Percentiles rank a stretch among this genome's conserved stretches.
These are phyloP conservation scores for Erodium maritimum DNA, from an alignment of 345 rosid genomes.

Conservation along the genomic window DNA sequence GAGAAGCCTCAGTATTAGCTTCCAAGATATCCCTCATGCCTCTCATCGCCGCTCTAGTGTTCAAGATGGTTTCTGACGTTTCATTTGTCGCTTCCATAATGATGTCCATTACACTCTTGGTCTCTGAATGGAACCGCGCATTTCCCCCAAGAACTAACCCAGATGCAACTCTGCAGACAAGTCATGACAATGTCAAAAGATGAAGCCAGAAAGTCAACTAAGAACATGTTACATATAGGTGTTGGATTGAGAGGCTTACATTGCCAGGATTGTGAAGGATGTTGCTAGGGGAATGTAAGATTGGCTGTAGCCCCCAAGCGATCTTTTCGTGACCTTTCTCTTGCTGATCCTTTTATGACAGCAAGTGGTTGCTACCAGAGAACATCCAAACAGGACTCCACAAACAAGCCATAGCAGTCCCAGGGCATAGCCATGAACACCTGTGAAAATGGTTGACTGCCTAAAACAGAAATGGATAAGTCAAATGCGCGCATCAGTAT, in stretches of 20 bases:
- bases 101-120: conserved; percentile 30
- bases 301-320: conserved; percentile 12
- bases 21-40: conserved; percentile 28
- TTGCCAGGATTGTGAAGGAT: conserved; percentile 37
- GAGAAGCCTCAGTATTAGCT: conserved; percentile 13
- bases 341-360: conserved; percentile 17
- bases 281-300: conserved; percentile 23
- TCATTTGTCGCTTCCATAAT: conserved; percentile 44
- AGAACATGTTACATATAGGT: too few species aligned
- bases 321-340: conserved; percentile 18
- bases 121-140: conserved; percentile 36
- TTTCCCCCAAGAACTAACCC: conserved; percentile 54
- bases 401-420: conserved; percentile 39
- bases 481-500: not conserved
- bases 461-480: not conserved
- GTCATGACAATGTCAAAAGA: too few species aligned
- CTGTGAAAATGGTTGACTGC: conserved; percentile 57
- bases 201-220: too few species aligned
- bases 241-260: conserved; percentile 31
- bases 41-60: conserved; percentile 51
- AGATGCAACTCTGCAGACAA: conserved; percentile 32
- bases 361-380: conserved; percentile 12
- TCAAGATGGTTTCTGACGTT: conserved; percentile 35
- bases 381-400: conserved; percentile 29
- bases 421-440: conserved; percentile 39